phyloP scores from a whole-genome alignment of 805 yeast species.

The Candida verbasci region DNA sequence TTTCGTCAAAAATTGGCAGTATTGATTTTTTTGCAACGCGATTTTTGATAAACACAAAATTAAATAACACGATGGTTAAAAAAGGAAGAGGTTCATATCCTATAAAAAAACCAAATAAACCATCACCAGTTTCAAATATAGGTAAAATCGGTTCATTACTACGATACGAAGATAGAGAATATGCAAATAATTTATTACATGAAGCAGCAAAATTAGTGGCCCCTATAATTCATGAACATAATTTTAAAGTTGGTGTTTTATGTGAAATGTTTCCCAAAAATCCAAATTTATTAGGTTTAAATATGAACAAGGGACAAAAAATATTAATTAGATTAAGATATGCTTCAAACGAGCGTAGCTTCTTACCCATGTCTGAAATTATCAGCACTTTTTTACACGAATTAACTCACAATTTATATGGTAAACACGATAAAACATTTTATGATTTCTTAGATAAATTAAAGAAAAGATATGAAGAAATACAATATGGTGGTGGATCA shows the following conservation, averaged over 20 bases:
- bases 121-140: constrained; percentile 35
- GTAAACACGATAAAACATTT: constrained; percentile 76
- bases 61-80: constrained; percentile 4
- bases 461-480: constrained; percentile 43
- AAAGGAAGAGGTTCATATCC: constrained; percentile 8
- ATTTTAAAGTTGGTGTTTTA: constrained; percentile 60
- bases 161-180: constrained; percentile 30
- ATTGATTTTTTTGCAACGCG: not conserved
- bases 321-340: constrained; percentile 68
- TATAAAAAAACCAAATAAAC: constrained; percentile 13
- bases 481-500: constrained; percentile 37
- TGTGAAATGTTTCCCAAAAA: constrained; percentile 81
- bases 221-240: constrained; percentile 69
- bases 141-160: constrained; percentile 35
- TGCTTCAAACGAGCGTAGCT: constrained; percentile 46
- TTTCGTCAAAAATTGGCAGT: no score
- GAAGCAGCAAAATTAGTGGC: constrained; percentile 67
- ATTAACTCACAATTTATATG: constrained; percentile 71
- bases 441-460: constrained; percentile 62
- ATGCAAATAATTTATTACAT: constrained; percentile 51
- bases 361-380: constrained; percentile 60
- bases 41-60: not conserved
- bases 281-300: constrained; percentile 66
- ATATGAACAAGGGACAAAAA: constrained; percentile 73
- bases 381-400: constrained; percentile 88